phyloP scores from a whole-genome alignment of 169 alveolate species.

The Plasmodium relictum region DNA sequence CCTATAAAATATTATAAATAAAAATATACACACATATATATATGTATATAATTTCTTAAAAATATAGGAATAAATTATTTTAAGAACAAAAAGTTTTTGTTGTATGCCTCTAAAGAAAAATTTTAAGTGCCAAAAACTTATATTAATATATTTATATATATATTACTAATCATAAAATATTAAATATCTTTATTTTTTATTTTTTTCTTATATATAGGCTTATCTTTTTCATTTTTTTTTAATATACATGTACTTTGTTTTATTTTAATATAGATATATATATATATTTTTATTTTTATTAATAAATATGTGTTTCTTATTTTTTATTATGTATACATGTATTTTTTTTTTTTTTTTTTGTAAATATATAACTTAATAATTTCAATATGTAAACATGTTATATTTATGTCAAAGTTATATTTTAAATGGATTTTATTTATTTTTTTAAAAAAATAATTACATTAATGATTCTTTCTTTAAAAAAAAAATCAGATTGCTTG shows the following conservation, averaged over 20 bases:
- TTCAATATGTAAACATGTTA: background rate
- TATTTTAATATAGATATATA: background rate
- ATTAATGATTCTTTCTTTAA: slow-evolving; percentile 41
- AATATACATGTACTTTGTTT: background rate
- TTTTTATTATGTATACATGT: background rate
- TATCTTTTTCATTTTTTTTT: background rate
- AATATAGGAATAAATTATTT: background rate
- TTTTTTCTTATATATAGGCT: background rate
- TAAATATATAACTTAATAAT: background rate
- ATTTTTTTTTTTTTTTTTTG: background rate
- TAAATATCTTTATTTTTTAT: background rate
- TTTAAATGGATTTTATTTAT: background rate
- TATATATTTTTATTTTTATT: background rate
- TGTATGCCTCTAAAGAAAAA: background rate
- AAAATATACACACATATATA: background rate
- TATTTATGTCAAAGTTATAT: background rate
- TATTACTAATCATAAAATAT: background rate
- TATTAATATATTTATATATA: background rate
- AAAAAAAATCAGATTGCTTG: slow-evolving; percentile 64
- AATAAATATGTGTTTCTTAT: background rate
- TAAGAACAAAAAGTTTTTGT: background rate
- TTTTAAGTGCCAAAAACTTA: background rate
- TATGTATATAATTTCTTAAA: background rate
- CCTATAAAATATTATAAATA: slow-evolving; percentile 52
- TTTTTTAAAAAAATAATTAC: slow-evolving; percentile 42